These are phyloP conservation scores for Lathyrus tuberosus DNA, from an alignment of 306 rosid species.

Conservation along the genomic window DNA sequence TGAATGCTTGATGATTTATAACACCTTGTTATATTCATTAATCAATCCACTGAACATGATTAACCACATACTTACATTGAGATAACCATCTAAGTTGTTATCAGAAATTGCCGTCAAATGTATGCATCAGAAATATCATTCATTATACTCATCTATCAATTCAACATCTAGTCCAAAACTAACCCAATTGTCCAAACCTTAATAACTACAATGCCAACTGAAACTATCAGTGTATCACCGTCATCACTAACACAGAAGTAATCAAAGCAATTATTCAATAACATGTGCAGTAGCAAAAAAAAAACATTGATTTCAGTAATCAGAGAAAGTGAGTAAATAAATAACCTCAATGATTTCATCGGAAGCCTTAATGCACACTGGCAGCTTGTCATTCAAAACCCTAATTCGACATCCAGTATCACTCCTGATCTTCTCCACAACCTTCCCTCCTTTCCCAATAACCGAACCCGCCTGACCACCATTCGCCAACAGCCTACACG, in stretches of 20 bases:
- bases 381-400: constrained; percentile 66
- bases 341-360: constrained; percentile 81
- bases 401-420: constrained; percentile 80
- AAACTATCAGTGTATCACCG: background rate
- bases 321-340: constrained; percentile 34
- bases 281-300: background rate
- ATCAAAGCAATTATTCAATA: background rate
- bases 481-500: constrained; percentile 70
- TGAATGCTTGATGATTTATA: background rate
- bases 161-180: background rate
- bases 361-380: constrained; percentile 53
- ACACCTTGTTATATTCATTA: background rate
- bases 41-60: background rate
- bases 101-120: background rate
- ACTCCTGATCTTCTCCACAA: constrained; percentile 82
- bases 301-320: constrained; percentile 15
- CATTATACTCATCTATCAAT: background rate
- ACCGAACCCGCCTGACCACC: constrained; percentile 69
- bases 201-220: background rate
- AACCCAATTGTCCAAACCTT: constrained; percentile 13
- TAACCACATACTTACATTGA: background rate
- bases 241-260: background rate
- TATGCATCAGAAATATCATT: background rate
- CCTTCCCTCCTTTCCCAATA: constrained; percentile 91
- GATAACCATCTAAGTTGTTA: background rate